These are phyloP conservation scores for Pinus albicaulis DNA, from an alignment of 75 land plant species.

Conservation along the genomic window DNA sequence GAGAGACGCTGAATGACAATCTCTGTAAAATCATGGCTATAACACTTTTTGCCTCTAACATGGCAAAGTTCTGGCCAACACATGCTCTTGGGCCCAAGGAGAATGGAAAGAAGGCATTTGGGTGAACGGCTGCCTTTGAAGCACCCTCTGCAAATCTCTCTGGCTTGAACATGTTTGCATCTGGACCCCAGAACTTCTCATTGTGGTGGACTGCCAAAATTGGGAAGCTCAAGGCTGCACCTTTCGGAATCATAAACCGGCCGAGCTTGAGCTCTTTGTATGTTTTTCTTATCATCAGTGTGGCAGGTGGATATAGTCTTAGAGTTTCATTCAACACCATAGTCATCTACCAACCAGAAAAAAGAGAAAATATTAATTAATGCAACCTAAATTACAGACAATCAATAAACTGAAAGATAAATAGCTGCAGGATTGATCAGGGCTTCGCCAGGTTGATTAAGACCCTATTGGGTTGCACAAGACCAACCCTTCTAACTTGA, in stretches of 20 bases:
- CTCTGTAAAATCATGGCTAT: conserved; percentile 46
- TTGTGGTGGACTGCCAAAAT: conserved; percentile 26
- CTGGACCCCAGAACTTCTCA: conserved; percentile 28
- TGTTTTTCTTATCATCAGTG: conserved; percentile 7
- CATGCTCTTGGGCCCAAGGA: conserved; percentile 61
- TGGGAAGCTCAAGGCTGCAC: conserved; percentile 17
- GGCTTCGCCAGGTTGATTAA: too few relatives aligned
- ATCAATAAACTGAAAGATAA: background rate
- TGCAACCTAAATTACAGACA: background rate
- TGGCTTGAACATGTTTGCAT: conserved; percentile 41
- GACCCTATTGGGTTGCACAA: too few relatives aligned
- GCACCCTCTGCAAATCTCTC: conserved; percentile 65
- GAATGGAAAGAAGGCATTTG: conserved; percentile 51
- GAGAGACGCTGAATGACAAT: conserved; percentile 47
- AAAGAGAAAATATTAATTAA: background rate
- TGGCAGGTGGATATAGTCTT: conserved; percentile 43
- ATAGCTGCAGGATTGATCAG: too few relatives aligned
- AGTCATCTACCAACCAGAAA: conserved; percentile 23
- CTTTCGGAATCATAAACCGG: conserved; percentile 14
- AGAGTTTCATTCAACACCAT: conserved; percentile 50
- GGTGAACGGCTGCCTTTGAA: conserved; percentile 26
- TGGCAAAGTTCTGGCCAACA: conserved; percentile 43
- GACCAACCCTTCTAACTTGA: too few relatives aligned
- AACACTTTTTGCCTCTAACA: conserved; percentile 39
- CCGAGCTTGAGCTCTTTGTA: conserved; percentile 19